phyloP scores from a whole-genome alignment of 2,329 filamentous ascomycete genomes.

The Trichoderma sp. region DNA sequence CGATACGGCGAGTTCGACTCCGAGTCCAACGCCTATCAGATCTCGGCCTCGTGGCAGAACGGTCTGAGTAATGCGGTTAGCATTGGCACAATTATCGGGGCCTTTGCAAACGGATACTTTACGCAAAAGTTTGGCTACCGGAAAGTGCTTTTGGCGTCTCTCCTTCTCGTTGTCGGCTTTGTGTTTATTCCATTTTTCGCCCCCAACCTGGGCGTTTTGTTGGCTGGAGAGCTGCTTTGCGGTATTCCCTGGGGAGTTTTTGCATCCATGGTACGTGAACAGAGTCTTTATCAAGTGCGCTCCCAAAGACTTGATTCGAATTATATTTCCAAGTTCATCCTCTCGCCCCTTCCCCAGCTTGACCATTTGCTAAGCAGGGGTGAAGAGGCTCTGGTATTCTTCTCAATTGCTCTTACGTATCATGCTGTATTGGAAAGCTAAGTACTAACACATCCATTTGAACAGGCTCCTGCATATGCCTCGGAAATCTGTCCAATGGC shows the following conservation, averaged over 20 bases:
- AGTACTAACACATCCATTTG: background rate
- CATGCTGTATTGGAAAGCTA: too few relatives aligned
- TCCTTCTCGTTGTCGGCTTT: conserved; percentile 41
- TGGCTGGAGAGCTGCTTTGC: conserved; percentile 48
- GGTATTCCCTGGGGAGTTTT: conserved; percentile 45
- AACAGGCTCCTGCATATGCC: conserved; percentile 26
- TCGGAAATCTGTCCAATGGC: conserved; percentile 30
- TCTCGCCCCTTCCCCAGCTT: too few relatives aligned
- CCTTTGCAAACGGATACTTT: background rate
- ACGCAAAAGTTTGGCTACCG: conserved; percentile 43
- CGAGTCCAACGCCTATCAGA: background rate
- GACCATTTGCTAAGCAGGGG: too few relatives aligned
- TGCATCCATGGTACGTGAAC: conserved; percentile 5
- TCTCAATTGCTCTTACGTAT: too few relatives aligned
- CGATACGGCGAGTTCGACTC: background rate
- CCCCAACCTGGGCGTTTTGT: conserved; percentile 42
- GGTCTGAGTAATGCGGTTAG: background rate
- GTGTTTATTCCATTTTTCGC: conserved; percentile 56
- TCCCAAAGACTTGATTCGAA: background rate
- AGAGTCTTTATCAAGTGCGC: background rate
- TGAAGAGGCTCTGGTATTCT: too few relatives aligned
- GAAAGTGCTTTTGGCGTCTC: conserved; percentile 45
- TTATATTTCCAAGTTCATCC: background rate
- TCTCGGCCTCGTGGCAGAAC: background rate
- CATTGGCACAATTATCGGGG: background rate